Conservation (phyloP, 2,329 filamentous ascomycete species). For the Fusarium protoensiforme region DNA sequence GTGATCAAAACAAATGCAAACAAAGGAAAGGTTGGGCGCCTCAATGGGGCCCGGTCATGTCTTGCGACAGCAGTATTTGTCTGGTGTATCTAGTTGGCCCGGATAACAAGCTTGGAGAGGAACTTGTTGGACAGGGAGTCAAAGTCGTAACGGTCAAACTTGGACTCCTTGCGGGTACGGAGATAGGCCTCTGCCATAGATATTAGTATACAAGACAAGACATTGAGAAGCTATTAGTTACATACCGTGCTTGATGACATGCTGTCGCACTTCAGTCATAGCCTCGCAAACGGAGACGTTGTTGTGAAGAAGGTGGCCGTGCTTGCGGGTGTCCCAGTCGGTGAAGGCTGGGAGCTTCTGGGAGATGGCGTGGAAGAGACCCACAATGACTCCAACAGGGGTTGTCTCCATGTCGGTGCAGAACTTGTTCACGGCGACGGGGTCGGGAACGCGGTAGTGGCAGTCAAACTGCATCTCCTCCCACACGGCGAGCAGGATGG, state of each 20-base stretch:
- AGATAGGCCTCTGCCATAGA: conserved; percentile 80
- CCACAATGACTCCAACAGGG: conserved; percentile 94
- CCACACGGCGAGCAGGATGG: conserved; percentile 93
- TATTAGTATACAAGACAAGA: conserved; percentile 35
- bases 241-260: conserved; percentile 95
- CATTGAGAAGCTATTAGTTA: background rate
- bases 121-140: conserved; percentile 98
- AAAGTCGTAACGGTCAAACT: conserved; percentile 92
- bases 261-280: conserved; percentile 93
- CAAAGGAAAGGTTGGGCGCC: conserved; percentile 43
- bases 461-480: conserved; percentile 99
- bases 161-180: conserved; percentile 79
- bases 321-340: conserved; percentile 93
- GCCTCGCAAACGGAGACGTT: conserved; percentile 93
- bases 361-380: conserved; percentile 96
- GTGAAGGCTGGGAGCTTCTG: conserved; percentile 93
- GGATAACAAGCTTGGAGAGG: conserved; percentile 94
- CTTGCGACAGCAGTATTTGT: conserved; percentile 26
- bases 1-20: conserved; percentile 49
- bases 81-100: conserved; percentile 74
- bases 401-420: conserved; percentile 97
- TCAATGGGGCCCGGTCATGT: conserved; percentile 18
- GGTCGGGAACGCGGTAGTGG: conserved; percentile 92
- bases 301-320: conserved; percentile 90
- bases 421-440: conserved; percentile 89